Evolutionary conservation across 192 early-diverging fungal genomes (phyloP).

Genomic region (Coemansia umbellata): DNA sequence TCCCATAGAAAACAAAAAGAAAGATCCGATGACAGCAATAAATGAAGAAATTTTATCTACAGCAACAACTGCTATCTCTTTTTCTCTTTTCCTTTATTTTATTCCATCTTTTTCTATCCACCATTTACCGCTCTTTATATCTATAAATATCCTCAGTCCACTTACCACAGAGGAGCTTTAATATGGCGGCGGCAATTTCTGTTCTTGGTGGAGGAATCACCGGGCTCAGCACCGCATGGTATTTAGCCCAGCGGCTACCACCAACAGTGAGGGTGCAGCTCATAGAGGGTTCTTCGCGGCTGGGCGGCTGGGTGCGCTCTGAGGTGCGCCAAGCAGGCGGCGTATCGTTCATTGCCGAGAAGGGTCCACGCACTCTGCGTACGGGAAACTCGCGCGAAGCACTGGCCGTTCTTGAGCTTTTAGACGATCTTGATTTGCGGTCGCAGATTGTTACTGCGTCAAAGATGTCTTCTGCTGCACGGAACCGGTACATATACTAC

Average conservation of each 20-base stretch:
- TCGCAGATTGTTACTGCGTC: constrained; percentile 56
- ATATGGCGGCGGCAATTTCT: constrained; percentile 50
- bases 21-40: not conserved
- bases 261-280: constrained; percentile 60
- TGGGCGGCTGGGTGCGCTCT: constrained; percentile 87
- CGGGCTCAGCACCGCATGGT: constrained; percentile 82
- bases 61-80: not conserved
- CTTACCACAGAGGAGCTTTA: no score
- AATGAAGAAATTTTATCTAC: not conserved
- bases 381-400: constrained; percentile 65
- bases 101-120: not conserved
- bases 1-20: not conserved
- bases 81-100: not conserved
- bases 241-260: constrained; percentile 55
- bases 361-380: constrained; percentile 80
- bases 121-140: no score
- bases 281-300: constrained; percentile 62
- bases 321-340: constrained; percentile 43
- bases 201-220: constrained; percentile 93
- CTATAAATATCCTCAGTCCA: no score
- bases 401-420: constrained; percentile 72
- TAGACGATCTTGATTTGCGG: constrained; percentile 62
- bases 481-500: constrained; percentile 81
- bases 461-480: constrained; percentile 65
- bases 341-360: constrained; percentile 60